Percentiles rank a stretch among this genome's conserved stretches.
Evolutionary conservation across 176 grass and related monocot species (phyloP).

Genomic region (Metroxylon sagu): DNA sequence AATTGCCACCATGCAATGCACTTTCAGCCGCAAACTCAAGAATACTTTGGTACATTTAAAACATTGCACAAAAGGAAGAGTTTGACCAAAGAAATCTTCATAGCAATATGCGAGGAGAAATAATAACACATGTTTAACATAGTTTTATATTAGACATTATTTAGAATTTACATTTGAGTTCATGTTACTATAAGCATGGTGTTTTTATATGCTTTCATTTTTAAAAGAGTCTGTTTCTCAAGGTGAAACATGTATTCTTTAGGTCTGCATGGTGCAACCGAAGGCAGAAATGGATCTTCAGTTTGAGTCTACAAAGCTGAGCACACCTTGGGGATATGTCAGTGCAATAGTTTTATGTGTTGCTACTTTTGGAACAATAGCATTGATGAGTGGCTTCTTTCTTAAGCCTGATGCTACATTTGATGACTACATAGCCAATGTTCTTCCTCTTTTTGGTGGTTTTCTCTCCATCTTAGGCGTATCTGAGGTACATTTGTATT

Average conservation of each 20-base stretch:
- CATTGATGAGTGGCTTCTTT: slow-evolving; percentile 91
- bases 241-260: neutral
- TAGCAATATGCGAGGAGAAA: no score
- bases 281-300: slow-evolving; percentile 94
- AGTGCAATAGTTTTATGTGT: slow-evolving; percentile 54
- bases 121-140: no score
- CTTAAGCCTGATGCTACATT: slow-evolving; percentile 77
- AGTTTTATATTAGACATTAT: no score
- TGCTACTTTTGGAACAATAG: slow-evolving; percentile 83
- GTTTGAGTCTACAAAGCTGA: slow-evolving; percentile 67
- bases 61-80: no score
- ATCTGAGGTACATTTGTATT: slow-evolving; percentile 57
- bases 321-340: slow-evolving; percentile 75
- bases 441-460: slow-evolving; percentile 76
- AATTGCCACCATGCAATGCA: no score
- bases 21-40: no score
- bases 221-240: no score
- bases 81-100: no score
- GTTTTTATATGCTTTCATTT: no score
- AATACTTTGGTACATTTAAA: no score
- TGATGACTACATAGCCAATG: slow-evolving; percentile 77
- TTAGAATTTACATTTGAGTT: no score
- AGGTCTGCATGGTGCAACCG: slow-evolving; percentile 92
- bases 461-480: slow-evolving; percentile 82
- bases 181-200: no score